Conservation (phyloP, 768 basidiomycete species). For the Mycena latifolia region DNA sequence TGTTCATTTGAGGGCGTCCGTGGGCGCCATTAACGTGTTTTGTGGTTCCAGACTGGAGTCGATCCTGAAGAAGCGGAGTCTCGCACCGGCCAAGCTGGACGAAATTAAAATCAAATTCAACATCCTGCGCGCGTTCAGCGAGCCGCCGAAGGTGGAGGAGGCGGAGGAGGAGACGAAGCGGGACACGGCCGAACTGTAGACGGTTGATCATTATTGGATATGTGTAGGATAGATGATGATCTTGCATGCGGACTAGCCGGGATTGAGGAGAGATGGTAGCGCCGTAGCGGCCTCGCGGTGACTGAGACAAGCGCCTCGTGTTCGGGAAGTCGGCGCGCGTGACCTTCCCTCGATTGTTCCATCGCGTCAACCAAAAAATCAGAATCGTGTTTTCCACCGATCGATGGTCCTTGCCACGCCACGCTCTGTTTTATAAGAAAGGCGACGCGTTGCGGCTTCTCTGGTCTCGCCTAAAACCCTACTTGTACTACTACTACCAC, state of each 20-base stretch:
- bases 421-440: constrained; percentile 19
- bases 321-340: constrained; percentile 44
- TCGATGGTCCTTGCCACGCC: constrained; percentile 32
- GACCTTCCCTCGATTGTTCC: constrained; percentile 39
- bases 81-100: constrained; percentile 86
- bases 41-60: constrained; percentile 67
- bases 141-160: constrained; percentile 52
- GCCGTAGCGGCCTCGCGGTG: constrained; percentile 37
- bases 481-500: constrained; percentile 5
- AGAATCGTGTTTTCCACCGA: constrained; percentile 14
- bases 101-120: constrained; percentile 95
- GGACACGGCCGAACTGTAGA: constrained; percentile 55
- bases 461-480: constrained; percentile 20
- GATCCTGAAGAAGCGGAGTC: constrained; percentile 83
- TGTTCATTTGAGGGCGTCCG: constrained; percentile 10
- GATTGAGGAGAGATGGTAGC: constrained; percentile 4
- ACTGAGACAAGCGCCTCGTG: constrained; percentile 44
- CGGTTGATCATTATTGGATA: background rate
- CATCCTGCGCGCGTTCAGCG: constrained; percentile 76
- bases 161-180: constrained; percentile 49
- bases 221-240: constrained; percentile 11
- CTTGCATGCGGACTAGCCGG: background rate
- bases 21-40: constrained; percentile 35
- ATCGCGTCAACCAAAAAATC: constrained; percentile 33
- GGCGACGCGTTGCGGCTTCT: constrained; percentile 21